Evolutionary conservation across 2,329 filamentous ascomycete genomes (phyloP).

Genomic region (Sclerotinia spermophila): DNA sequence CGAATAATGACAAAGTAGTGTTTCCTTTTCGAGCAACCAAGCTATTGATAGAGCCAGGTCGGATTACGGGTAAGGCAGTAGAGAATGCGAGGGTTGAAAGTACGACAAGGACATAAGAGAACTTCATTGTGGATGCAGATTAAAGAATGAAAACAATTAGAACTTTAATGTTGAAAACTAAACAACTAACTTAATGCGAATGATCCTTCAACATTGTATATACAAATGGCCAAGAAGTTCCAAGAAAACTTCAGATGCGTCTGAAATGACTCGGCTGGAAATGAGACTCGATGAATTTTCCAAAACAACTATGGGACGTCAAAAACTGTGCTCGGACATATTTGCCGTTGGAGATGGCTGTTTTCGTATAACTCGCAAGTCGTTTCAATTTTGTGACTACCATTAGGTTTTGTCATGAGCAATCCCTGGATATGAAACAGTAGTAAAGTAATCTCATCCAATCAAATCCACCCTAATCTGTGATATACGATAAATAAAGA

Average conservation of each 20-base stretch:
- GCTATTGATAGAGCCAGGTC: background rate
- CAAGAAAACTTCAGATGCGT: conserved; percentile 11
- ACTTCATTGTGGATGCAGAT: conserved; percentile 11
- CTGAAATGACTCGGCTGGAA: background rate
- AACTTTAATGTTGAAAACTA: background rate
- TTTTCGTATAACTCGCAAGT: background rate
- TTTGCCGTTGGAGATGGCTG: background rate
- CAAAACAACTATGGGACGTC: conserved; percentile 10
- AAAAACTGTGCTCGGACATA: background rate
- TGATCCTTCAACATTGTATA: background rate
- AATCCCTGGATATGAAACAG: background rate
- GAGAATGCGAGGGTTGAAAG: conserved; percentile 7
- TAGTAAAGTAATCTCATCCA: background rate
- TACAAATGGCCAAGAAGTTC: conserved; percentile 11
- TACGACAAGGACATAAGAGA: background rate
- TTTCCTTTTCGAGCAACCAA: background rate
- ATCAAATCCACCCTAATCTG: background rate
- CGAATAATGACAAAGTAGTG: background rate
- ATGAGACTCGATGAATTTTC: background rate
- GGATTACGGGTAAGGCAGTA: conserved; percentile 2
- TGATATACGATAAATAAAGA: background rate
- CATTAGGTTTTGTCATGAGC: background rate
- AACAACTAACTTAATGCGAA: background rate
- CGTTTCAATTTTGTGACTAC: background rate
- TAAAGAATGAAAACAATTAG: background rate